Evolutionary conservation across 345 rosid species (phyloP), one percentile per base, ranked within the genome.

Genomic region (Punica granatum): DNA sequence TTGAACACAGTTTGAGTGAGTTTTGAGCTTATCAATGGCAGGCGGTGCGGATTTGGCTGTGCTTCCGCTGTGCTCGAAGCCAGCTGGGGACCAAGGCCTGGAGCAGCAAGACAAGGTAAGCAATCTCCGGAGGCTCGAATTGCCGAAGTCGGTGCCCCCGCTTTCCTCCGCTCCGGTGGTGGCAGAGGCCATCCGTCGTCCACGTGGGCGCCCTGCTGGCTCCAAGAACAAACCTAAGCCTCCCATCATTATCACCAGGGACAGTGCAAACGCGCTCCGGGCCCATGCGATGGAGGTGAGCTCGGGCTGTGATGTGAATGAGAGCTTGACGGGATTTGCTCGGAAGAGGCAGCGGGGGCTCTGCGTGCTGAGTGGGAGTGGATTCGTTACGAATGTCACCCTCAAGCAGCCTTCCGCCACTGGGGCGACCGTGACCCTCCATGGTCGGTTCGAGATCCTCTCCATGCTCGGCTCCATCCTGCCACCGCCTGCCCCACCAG

Each of bases 151-250:
- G 18, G 83, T 83, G 71, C 79, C 75, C 26, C 87, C 85, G 1
- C 73, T 81, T 84, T 86, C 92, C 39, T 51, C 76, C 44, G 78
- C 82, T 3, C 76, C 81, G 0, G 86, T 83, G 26, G 84, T 84
- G 33, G 84, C 86, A 31, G 86, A 82, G 63, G 77, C 81, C 43
- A 70, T 75, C 60, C 78, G 95, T 73, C 81, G 97, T 46, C 95
- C 92, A 26, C 84, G 97, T 34, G 99, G 99, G 19, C 79, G 99
- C 70, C 99, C 99, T 0, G 92, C 97, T 18, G 97, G 98, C 37
- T 90, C 98, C 12, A 93, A 89, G 71, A 94, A 88, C 81, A 94
- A 89, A 75, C 99, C 99, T 0, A 94, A 94, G 74, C 99, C 96
- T n/a, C 96, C 99, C 21, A 85, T 94, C 48, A 85, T 91, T 15